A percentile compares a stretch with the other conserved stretches of the same genome.
These are phyloP conservation scores for Tarenaya hassleriana DNA, from an alignment of 345 rosid species.

Conservation along the genomic window DNA sequence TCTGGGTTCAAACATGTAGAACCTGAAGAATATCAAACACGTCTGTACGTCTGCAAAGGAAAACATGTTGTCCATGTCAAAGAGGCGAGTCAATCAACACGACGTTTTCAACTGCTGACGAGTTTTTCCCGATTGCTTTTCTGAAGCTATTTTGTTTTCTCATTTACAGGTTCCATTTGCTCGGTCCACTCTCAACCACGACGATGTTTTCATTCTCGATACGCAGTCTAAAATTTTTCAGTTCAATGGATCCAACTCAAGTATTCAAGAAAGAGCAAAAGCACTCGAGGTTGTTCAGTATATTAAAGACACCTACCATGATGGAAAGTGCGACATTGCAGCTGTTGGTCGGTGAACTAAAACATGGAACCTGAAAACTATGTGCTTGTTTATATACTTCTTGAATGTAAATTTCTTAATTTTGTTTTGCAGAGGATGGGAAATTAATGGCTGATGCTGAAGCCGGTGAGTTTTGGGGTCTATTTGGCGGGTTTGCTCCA, in stretches of 20 bases:
- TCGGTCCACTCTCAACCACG: slow-evolving; percentile 93
- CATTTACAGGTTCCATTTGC: slow-evolving; percentile 73
- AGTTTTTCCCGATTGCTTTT: slow-evolving; percentile 8
- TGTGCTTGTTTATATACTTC: slow-evolving; percentile 6
- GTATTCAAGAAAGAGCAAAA: slow-evolving; percentile 98
- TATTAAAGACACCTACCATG: slow-evolving; percentile 89
- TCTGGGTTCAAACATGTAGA: slow-evolving; percentile 81
- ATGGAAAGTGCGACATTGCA: slow-evolving; percentile 93
- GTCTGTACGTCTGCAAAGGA: slow-evolving; percentile 86
- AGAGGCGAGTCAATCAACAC: slow-evolving; percentile 55
- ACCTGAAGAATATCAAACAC: slow-evolving; percentile 69
- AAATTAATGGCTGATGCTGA: slow-evolving; percentile 99
- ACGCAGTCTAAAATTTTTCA: slow-evolving; percentile 89
- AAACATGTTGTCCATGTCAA: slow-evolving; percentile 89
- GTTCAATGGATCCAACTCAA: slow-evolving; percentile 90
- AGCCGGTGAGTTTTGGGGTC: slow-evolving; percentile 94
- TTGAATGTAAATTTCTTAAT: slow-evolving; percentile 14
- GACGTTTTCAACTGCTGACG: background rate
- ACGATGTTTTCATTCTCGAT: slow-evolving; percentile 91
- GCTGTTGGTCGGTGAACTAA: slow-evolving; percentile 67
- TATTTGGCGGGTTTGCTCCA: slow-evolving; percentile 99
- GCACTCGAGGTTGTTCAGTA: slow-evolving; percentile 97
- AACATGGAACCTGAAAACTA: slow-evolving; percentile 9
- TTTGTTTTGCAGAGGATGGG: slow-evolving; percentile 69
- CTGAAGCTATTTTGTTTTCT: slow-evolving; percentile 12